A percentile compares a stretch with the other conserved stretches of the same genome.
phyloP scores from a whole-genome alignment of 2,329 filamentous ascomycete genomes.

The Fusarium denticulatum region DNA sequence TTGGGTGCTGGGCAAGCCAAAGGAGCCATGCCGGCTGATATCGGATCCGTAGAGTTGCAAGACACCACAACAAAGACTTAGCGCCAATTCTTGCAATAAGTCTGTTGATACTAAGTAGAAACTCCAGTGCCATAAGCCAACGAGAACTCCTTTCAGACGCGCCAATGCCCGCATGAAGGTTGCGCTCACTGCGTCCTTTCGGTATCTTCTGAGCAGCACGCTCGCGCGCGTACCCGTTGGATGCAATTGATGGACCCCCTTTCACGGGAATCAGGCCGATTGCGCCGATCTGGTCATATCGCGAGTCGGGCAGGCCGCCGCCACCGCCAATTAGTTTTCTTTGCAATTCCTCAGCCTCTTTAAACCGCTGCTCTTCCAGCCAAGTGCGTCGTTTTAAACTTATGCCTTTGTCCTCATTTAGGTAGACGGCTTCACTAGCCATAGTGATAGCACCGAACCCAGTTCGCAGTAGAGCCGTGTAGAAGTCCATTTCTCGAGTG shows the following conservation, averaged over 20 bases:
- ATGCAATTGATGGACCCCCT: constrained; percentile 53
- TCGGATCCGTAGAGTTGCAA: constrained; percentile 57
- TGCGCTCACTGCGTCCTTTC: constrained; percentile 58
- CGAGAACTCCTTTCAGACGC: constrained; percentile 80
- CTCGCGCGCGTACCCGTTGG: constrained; percentile 75
- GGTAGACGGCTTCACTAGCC: constrained; percentile 93
- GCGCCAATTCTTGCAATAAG: constrained; percentile 48
- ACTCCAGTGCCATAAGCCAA: constrained; percentile 80
- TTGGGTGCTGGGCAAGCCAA: constrained; percentile 59
- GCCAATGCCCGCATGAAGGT: constrained; percentile 74
- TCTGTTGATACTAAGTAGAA: constrained; percentile 76
- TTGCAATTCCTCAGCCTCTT: constrained; percentile 74
- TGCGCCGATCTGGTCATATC: constrained; percentile 63
- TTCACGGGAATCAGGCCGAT: constrained; percentile 66
- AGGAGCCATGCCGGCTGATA: constrained; percentile 63
- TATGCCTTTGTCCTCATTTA: constrained; percentile 87
- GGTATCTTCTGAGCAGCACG: constrained; percentile 69
- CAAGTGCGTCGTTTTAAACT: constrained; percentile 82
- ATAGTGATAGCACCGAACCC: constrained; percentile 91
- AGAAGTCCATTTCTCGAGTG: constrained; percentile 92
- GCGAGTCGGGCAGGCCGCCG: constrained; percentile 58
- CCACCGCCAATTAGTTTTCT: constrained; percentile 61
- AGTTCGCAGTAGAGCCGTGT: constrained; percentile 85
- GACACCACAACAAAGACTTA: constrained; percentile 62
- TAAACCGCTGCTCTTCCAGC: constrained; percentile 87